Evolutionary conservation across 352 stramenopile species (phyloP).

Genomic region (Globisporangium acanthophoron): DNA sequence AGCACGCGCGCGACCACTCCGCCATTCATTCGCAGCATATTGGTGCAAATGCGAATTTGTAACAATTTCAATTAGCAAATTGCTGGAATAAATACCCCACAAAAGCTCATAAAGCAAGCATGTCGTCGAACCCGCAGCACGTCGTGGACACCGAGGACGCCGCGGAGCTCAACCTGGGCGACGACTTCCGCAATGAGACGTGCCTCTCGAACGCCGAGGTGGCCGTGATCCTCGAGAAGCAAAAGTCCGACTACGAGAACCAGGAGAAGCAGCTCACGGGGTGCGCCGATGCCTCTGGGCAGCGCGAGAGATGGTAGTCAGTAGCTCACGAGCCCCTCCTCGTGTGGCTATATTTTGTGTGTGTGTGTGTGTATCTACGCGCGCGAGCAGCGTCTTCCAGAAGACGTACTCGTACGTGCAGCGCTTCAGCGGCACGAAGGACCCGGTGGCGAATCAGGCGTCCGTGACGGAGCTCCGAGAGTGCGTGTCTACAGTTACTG

Average conservation of each 20-base stretch:
- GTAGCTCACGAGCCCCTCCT: too few species aligned
- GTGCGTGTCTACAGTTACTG: conserved; percentile 27
- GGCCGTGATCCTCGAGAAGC: conserved; percentile 88
- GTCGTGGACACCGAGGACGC: conserved; percentile 89
- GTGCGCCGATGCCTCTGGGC: conserved; percentile 16
- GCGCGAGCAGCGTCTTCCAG: conserved; percentile 69
- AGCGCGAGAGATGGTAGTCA: neutral
- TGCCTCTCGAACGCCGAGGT: conserved; percentile 89
- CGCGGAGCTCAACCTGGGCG: conserved; percentile 83
- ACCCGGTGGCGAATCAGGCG: conserved; percentile 87
- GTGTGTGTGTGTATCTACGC: neutral
- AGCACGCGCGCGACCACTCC: conserved; percentile 15
- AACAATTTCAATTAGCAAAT: neutral
- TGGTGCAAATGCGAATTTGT: conserved; percentile 1
- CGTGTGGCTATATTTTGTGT: neutral
- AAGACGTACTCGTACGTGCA: conserved; percentile 91
- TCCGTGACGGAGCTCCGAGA: conserved; percentile 86
- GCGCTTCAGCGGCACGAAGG: conserved; percentile 88
- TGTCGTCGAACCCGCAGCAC: conserved; percentile 83
- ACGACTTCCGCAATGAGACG: conserved; percentile 87
- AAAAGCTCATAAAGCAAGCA: conserved; percentile 14
- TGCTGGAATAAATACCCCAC: too few species aligned
- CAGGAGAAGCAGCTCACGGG: conserved; percentile 87
- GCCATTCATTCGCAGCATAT: conserved; percentile 28
- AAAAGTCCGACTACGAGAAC: conserved; percentile 88